Evolutionary conservation across 140 eudicot species (phyloP), one percentile per base, ranked within the genome.

Genomic region (Anethum foeniculum): DNA sequence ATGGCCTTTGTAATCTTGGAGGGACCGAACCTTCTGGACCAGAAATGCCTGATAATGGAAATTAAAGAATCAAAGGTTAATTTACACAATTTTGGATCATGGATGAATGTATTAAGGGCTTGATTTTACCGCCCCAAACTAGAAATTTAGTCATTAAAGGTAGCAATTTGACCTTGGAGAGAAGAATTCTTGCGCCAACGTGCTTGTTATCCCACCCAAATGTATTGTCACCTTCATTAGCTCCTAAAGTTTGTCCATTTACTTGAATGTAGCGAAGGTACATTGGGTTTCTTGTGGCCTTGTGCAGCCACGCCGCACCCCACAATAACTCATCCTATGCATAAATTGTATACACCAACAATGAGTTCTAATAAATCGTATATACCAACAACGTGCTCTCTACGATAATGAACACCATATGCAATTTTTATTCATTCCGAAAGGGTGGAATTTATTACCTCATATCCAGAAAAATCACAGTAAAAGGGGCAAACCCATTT

Each of bases 191-290:
- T 43, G 99, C 99, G 76, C 99, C 99, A 83, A 91, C 98, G 86
- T 93, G 99, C 86, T 96, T 96, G 83, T 96, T 93, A 77, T 96
- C 99, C 99, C 99, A 96, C 54, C 99, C 98, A 88, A 96, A 95
- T 16, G 98, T 95, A 80, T 88, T 84, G 82, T 95, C 99, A 83
- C 82, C 80, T 71, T 95, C 99, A 84, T 81, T 90, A 71, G 98
- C 97, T 77, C 99, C 99, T 38, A 96, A 88, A 14, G 92, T 88
- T 78, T 85, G 89, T 11, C 99, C 98, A 87, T 96, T 96, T 56
- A 80, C 86, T 82, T 93, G 92, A 78, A 96, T 96, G 85, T 91
- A 96, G 75, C 83, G 84, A 5, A 95, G 80, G 83, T 95, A 95
- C 74, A 82, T 87, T 71, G 97, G 92, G 86, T 90, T 90, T 79